Evolutionary conservation across 108 stramenopile species (phyloP), one percentile per base, ranked within the genome.

Genomic region (Cyclotella sp.): DNA sequence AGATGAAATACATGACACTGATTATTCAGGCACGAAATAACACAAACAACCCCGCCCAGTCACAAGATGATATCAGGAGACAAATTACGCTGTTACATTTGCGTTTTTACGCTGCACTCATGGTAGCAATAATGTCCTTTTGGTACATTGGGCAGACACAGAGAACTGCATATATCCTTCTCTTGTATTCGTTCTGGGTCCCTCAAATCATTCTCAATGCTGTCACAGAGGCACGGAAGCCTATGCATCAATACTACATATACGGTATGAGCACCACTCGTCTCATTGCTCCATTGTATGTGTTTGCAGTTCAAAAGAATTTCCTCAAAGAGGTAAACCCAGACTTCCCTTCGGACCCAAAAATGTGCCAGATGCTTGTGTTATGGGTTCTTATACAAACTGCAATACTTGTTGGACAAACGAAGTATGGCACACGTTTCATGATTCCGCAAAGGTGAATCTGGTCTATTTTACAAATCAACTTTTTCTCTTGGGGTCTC

Each of bases 131-230:
- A n/a, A 43, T 96, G 59, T 43, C 84, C 8, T 87, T 91, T 59
- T 97, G 90, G 73, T 88, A 90, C 70, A 57, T 89, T 42, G 73
- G 85, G 11, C 84, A 87, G 61, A 61, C 82, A 19, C 79, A 85
- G 45, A 71, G 86, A 46, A 77, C 76, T 9, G 19, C 92, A 15
- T 91, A 91, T 72, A 78, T 96, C 28, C 67, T 98, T 44, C 19
- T 85, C 11, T 73, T 95, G 65, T 96, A 95, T 77, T 93, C 93
- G 34, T 99, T 98, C 82, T 99, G 98, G 98, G 92, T 98, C 11
- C 98, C 98, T 30, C 97, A 99, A 75, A 98, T 99, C 52, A 74
- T 95, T 41, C 71, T 75, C 70, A 98, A 97, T 73, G 85, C 91
- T 59, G 67, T 85, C 18, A 90, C 93, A 24, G 96, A 95, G 73